Conservation (phyloP, 2,329 filamentous ascomycete species). For the Hypoxylon sp. region DNA sequence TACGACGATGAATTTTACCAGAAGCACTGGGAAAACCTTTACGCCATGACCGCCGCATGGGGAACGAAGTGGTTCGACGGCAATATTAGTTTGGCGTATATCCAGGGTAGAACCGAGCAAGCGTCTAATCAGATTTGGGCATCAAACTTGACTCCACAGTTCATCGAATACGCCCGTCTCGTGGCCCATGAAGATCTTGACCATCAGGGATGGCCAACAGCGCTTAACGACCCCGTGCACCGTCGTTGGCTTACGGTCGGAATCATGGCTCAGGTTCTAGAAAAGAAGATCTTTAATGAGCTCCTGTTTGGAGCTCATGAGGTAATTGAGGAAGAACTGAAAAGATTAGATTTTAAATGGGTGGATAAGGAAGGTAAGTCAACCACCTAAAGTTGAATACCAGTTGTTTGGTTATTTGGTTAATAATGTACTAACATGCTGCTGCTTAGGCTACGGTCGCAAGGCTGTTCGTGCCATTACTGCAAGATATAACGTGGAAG, state of each 20-base stretch:
- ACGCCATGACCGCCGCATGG: constrained; percentile 37
- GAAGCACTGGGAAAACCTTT: constrained; percentile 51
- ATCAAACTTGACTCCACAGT: constrained; percentile 50
- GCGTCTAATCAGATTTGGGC: constrained; percentile 45
- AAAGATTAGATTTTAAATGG: constrained; percentile 52
- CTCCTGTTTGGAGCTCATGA: constrained; percentile 59
- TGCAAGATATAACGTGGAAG: constrained; percentile 50
- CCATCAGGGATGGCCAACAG: constrained; percentile 54
- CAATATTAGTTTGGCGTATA: constrained; percentile 42
- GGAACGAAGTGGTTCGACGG: constrained; percentile 33
- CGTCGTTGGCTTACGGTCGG: constrained; percentile 57
- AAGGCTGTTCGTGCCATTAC: constrained; percentile 54
- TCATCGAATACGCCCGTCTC: constrained; percentile 54
- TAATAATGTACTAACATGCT: constrained; percentile 10
- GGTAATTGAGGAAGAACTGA: constrained; percentile 49
- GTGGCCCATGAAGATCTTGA: constrained; percentile 56
- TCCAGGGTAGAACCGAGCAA: not conserved
- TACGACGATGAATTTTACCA: constrained; percentile 49
- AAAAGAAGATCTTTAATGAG: constrained; percentile 57
- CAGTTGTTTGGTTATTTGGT: not conserved
- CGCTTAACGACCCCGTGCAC: constrained; percentile 52
- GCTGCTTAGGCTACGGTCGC: constrained; percentile 55
- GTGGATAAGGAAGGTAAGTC: constrained; percentile 55
- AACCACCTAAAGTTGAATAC: not conserved
- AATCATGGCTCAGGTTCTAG: constrained; percentile 57